These are phyloP conservation scores for Pythium scleroteichum DNA, from an alignment of 352 stramenopile species.

Conservation along the genomic window DNA sequence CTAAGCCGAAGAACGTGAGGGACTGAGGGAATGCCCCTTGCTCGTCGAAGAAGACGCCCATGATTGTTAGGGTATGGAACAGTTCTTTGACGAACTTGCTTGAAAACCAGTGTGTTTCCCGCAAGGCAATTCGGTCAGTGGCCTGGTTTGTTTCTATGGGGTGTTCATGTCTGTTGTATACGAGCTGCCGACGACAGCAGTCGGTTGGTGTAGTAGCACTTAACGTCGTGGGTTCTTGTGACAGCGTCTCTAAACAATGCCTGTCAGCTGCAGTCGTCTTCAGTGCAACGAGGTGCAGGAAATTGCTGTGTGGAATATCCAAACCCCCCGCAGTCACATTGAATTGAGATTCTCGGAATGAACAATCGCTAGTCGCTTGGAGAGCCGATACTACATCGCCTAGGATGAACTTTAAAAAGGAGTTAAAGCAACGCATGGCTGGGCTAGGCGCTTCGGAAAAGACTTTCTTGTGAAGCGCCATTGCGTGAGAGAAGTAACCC, in stretches of 20 bases:
- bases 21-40: constrained; percentile 50
- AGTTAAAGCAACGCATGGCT: background rate
- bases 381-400: constrained; percentile 9
- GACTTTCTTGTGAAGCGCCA: background rate
- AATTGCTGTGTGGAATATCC: constrained; percentile 15
- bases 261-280: background rate
- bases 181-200: constrained; percentile 18
- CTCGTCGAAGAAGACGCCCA: constrained; percentile 72
- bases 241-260: background rate
- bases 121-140: background rate
- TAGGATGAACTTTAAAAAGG: constrained; percentile 15
- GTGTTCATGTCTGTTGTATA: constrained; percentile 4
- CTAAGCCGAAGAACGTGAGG: constrained; percentile 40
- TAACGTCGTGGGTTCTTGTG: background rate
- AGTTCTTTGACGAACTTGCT: constrained; percentile 48
- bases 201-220: background rate
- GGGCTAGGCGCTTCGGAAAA: background rate
- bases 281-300: constrained; percentile 7
- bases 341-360: background rate
- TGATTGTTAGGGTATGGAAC: constrained; percentile 46
- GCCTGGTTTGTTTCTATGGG: background rate
- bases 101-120: constrained; percentile 28
- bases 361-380: background rate
- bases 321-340: constrained; percentile 10
- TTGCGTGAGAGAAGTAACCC: constrained; percentile 18